phyloP scores from a whole-genome alignment of 257 asterid genomes.

The Ajuga chamaepitys region DNA sequence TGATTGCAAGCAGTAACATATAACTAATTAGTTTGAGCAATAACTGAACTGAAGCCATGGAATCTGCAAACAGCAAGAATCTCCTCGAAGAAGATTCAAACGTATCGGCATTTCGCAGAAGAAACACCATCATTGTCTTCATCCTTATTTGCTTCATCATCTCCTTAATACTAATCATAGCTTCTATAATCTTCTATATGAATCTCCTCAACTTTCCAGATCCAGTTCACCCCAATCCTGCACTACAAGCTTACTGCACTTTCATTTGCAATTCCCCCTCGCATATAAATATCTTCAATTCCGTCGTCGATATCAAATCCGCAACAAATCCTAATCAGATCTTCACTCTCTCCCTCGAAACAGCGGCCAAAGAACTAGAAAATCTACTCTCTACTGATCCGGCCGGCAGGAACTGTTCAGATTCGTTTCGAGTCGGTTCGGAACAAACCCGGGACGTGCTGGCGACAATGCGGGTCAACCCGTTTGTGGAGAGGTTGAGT shows the following conservation, averaged over 20 bases:
- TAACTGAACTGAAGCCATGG: no score
- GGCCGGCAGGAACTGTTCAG: background rate
- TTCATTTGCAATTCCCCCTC: background rate
- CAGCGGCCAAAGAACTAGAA: background rate
- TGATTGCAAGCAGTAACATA: no score
- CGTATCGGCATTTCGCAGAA: constrained; percentile 2
- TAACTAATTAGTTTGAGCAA: no score
- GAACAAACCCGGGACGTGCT: background rate
- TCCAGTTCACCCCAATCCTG: background rate
- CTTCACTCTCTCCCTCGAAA: constrained; percentile 14
- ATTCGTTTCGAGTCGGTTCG: background rate
- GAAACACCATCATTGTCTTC: constrained; percentile 15
- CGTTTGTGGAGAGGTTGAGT: background rate
- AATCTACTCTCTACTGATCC: background rate
- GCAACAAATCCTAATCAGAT: constrained; percentile 9
- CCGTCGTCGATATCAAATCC: background rate
- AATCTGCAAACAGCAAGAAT: background rate
- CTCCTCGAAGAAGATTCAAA: background rate
- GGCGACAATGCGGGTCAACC: constrained; percentile 1
- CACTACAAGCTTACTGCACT: constrained; percentile 4
- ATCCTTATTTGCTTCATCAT: background rate
- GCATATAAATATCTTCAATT: background rate
- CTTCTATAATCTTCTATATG: background rate
- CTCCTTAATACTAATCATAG: background rate
- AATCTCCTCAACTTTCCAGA: background rate